Base-by-base conservation (phyloP, 2,329 filamentous ascomycete genomes). In the Fusarium dimerum region DNA sequence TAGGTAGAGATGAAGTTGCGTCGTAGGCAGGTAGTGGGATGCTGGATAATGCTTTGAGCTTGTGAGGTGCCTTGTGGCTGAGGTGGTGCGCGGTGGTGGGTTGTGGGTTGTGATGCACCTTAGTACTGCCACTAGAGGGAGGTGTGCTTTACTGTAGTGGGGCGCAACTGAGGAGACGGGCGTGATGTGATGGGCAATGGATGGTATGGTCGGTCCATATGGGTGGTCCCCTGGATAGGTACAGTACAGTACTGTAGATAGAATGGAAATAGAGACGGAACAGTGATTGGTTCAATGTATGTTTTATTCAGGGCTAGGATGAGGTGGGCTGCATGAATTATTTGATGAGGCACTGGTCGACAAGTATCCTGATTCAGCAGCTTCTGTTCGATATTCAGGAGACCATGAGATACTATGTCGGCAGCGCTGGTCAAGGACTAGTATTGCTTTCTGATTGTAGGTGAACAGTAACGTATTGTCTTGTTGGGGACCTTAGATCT, bases 201-300 rank as follows among this genome's bases (percentile, higher is more conserved):
- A 26, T 26, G 20, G 20, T 7, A 26, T 26, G 20, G 20, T 26
- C 20, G 20, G 20, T 4, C 4, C 5, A 26, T 4, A 36, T 5
- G 32, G 32, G 32, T 36, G 32, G 32, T 36, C 32, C 32, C 32
- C 32, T 36, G 32, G 32, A 36, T 15, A 36, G 32, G 32, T 11
- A 36, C 32, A 26, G 20, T 26, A 26, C 5, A 26, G 32, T 11
- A 36, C 32, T 5, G 20, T 26, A 26, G 20, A 26, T 26, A 26
- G 20, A 26, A 26, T 26, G 7, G 20, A 26, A 26, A 26, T 26
- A 26, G 20, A 26, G 20, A 26, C 7, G 20, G 20, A 26, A 9
- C 55, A 52, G 50, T 61, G 63, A 70, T 71, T 71, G 68, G 68
- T 60, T 56, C 53, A 55, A 60, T 50, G 48, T 20, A 26, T 26